Evolutionary conservation across 805 yeast species (phyloP).

Genomic region (Ogataea pini): DNA sequence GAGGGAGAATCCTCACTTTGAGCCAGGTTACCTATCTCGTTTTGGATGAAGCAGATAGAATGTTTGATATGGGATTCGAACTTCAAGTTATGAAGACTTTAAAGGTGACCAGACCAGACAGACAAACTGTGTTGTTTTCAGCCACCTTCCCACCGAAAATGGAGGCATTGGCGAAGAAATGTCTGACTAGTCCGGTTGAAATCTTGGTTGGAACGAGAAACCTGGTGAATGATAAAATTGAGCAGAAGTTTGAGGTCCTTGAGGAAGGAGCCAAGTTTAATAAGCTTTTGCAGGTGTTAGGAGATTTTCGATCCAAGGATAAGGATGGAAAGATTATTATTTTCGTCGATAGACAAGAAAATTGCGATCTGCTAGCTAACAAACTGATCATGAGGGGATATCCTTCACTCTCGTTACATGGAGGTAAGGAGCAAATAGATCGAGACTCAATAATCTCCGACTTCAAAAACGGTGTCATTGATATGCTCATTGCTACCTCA

Average conservation of each 20-base stretch:
- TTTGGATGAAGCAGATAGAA: constrained; percentile 92
- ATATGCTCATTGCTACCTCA: constrained; percentile 84
- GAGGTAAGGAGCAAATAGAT: constrained; percentile 87
- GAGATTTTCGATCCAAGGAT: constrained; percentile 39
- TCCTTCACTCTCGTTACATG: constrained; percentile 75
- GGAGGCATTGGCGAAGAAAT: constrained; percentile 69
- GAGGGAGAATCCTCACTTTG: constrained; percentile 72
- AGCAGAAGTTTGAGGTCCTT: constrained; percentile 68
- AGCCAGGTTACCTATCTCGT: constrained; percentile 77
- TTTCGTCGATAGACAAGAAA: constrained; percentile 86
- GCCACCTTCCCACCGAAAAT: constrained; percentile 89
- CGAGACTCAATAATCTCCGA: constrained; percentile 71
- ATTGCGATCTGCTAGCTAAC: constrained; percentile 70
- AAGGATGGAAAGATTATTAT: constrained; percentile 59
- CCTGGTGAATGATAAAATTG: constrained; percentile 77
- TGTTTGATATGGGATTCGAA: constrained; percentile 96
- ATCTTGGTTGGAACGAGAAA: constrained; percentile 79
- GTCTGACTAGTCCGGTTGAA: constrained; percentile 66
- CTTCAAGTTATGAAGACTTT: constrained; percentile 89
- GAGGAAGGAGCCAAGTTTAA: constrained; percentile 56
- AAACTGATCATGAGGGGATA: constrained; percentile 54
- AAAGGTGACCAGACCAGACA: constrained; percentile 75
- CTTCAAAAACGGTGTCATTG: constrained; percentile 60
- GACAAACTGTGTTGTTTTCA: constrained; percentile 87
- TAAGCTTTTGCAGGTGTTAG: constrained; percentile 56